Conservation (phyloP, 2,329 filamentous ascomycete species). For the Pseudogymnoascus verrucosus region DNA sequence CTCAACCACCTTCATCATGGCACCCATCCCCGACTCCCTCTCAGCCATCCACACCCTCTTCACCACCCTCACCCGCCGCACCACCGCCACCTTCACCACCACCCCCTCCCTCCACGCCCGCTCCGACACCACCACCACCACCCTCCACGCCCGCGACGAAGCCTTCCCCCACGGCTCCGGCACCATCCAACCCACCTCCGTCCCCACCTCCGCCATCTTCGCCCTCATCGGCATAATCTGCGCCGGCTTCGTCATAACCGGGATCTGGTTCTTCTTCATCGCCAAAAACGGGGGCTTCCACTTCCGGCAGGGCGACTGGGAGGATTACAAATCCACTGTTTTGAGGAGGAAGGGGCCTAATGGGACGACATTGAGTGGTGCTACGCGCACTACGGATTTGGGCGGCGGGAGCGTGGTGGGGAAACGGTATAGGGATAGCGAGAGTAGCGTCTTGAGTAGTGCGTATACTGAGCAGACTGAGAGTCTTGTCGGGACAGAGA, state of each 20-base stretch:
- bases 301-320: conserved; percentile 83
- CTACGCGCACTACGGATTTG: conserved; percentile 71
- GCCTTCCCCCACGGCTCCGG: conserved; percentile 37
- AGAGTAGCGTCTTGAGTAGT: background rate
- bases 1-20: conserved; percentile 1
- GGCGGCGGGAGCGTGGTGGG: conserved; percentile 74
- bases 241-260: conserved; percentile 61
- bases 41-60: background rate
- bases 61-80: conserved; percentile 1
- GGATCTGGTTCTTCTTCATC: conserved; percentile 99
- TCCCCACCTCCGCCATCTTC: conserved; percentile 62
- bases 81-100: background rate
- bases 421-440: conserved; percentile 29
- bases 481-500: conserved; percentile 33
- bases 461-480: conserved; percentile 22
- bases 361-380: conserved; percentile 75
- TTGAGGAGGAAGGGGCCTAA: conserved; percentile 82
- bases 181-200: conserved; percentile 44
- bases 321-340: conserved; percentile 96
- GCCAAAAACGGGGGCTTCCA: conserved; percentile 92
- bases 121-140: too few species aligned
- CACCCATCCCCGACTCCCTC: conserved; percentile 2
- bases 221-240: conserved; percentile 80
- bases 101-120: background rate
- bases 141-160: background rate